Percentiles rank a stretch among this genome's conserved stretches.
Evolutionary conservation across 164 flowering plant species (phyloP).

Genomic region (Warburgia ugandensis): DNA sequence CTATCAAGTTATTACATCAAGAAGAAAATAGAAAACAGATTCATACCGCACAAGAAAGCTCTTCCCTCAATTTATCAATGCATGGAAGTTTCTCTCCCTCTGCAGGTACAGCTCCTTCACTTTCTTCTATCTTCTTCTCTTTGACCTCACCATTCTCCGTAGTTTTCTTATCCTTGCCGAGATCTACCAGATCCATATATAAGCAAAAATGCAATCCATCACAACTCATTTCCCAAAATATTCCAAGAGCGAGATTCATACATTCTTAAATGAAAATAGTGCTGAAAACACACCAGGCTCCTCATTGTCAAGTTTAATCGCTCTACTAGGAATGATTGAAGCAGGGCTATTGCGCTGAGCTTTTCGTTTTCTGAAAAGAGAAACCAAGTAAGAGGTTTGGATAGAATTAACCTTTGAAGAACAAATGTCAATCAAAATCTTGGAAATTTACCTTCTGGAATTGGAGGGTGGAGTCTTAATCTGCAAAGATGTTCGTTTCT

Average conservation of each 20-base stretch:
- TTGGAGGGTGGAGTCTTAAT: conserved; percentile 38
- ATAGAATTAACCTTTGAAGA: not conserved
- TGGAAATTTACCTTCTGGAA: conserved; percentile 51
- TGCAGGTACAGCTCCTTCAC: not conserved
- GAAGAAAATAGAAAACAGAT: not conserved
- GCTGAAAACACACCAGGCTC: too few species aligned
- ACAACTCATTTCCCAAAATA: not conserved
- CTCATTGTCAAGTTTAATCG: conserved; percentile 55
- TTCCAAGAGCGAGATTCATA: too few species aligned
- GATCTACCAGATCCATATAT: conserved; percentile 8
- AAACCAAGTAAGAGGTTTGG: not conserved
- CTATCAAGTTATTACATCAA: not conserved
- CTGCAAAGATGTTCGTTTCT: conserved; percentile 33
- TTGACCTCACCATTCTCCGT: conserved; percentile 5
- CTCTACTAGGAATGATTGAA: conserved; percentile 25
- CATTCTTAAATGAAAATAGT: too few species aligned
- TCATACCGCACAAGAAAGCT: conserved; percentile 93
- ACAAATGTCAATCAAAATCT: not conserved
- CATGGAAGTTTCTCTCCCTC: conserved; percentile 34
- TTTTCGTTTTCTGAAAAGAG: conserved; percentile 46
- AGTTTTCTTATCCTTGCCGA: conserved; percentile 16
- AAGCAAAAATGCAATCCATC: not conserved
- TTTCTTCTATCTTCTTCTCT: conserved; percentile 20
- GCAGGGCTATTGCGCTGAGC: conserved; percentile 31
- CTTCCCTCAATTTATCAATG: conserved; percentile 71